Evolutionary conservation across 441 rosid species (phyloP).

Genomic region (Arabidopsis hybrid): DNA sequence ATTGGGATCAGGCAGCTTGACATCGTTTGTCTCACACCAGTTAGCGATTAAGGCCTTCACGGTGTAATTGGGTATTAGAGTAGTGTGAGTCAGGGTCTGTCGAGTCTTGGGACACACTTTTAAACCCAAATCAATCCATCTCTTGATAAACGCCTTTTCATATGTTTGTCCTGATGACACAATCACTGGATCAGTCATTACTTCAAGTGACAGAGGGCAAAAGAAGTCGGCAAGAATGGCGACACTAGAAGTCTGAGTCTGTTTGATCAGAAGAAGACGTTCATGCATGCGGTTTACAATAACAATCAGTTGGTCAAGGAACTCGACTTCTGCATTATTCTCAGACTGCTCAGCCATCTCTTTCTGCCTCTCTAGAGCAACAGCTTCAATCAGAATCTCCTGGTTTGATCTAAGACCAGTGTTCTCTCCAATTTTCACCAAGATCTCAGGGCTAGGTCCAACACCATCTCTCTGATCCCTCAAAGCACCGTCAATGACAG

Average conservation of each 20-base stretch:
- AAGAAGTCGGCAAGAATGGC: constrained; percentile 96
- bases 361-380: constrained; percentile 93
- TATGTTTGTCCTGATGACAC: constrained; percentile 98
- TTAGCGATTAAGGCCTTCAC: constrained; percentile 93
- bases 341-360: constrained; percentile 94
- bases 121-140: constrained; percentile 95
- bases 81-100: constrained; percentile 76
- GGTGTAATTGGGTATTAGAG: constrained; percentile 91
- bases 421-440: constrained; percentile 73
- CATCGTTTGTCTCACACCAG: constrained; percentile 93
- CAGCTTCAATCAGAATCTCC: constrained; percentile 94
- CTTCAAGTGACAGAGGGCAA: constrained; percentile 96
- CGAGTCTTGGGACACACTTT: constrained; percentile 97
- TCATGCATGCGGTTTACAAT: constrained; percentile 83
- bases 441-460: constrained; percentile 72
- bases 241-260: constrained; percentile 77
- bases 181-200: constrained; percentile 98
- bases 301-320: constrained; percentile 75
- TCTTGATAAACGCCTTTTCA: constrained; percentile 87
- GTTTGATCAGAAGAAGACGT: constrained; percentile 74
- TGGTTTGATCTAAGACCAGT: constrained; percentile 86
- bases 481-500: constrained; percentile 66
- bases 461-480: constrained; percentile 64
- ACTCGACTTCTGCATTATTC: constrained; percentile 74
- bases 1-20: constrained; percentile 80